Evolutionary conservation across 225 moss, liverwort and hornwort genomes (phyloP).

Genomic region (Rhytidiadelphus loreus): DNA sequence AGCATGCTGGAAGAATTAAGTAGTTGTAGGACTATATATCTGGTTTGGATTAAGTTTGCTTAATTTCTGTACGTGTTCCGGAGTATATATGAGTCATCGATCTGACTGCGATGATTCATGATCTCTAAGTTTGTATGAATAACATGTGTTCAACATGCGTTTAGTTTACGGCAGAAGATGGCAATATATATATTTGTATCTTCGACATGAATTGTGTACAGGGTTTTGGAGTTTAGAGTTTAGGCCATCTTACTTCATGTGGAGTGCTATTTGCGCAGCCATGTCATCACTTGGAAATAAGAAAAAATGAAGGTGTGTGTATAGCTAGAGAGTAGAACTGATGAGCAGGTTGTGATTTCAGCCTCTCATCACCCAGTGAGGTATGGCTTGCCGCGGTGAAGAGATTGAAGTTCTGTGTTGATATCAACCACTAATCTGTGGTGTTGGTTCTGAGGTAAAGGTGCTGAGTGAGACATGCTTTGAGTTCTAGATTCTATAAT

Average conservation of each 20-base stretch:
- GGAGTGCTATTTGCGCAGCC: neutral
- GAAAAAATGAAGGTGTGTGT: neutral
- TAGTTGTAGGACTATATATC: neutral
- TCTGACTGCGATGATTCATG: too few species aligned
- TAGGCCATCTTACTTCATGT: neutral
- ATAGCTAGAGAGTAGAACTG: neutral
- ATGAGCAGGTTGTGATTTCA: neutral
- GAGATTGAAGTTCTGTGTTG: neutral
- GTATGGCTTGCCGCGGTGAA: neutral
- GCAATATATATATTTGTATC: neutral
- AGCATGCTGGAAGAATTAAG: neutral
- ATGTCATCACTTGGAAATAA: neutral
- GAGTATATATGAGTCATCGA: too few species aligned
- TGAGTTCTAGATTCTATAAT: neutral
- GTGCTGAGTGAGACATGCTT: neutral
- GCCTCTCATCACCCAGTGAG: neutral
- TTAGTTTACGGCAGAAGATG: neutral
- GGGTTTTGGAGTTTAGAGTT: neutral
- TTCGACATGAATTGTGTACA: slow-evolving; percentile 5
- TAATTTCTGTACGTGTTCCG: too few species aligned
- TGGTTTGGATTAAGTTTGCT: neutral
- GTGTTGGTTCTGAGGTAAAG: neutral
- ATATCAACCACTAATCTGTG: neutral
- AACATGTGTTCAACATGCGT: neutral
- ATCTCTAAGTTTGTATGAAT: too few species aligned